phyloP scores from a whole-genome alignment of 495 filamentous ascomycete species.

The Annulohypoxylon maeteangense region DNA sequence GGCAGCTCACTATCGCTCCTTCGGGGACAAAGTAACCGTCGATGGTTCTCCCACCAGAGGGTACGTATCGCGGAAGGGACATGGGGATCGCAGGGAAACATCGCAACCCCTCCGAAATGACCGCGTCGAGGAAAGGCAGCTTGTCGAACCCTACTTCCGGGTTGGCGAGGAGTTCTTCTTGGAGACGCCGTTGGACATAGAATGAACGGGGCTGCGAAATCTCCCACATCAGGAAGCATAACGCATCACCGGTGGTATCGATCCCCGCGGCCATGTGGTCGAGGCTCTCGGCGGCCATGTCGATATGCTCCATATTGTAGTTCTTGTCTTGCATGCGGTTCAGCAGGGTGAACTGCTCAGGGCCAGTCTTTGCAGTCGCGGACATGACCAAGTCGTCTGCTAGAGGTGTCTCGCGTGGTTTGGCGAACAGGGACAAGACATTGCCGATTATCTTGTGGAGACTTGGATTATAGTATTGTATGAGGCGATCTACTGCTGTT shows the following conservation, averaged over 20 bases:
- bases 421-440: constrained; percentile 54
- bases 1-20: constrained; percentile 63
- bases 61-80: constrained; percentile 71
- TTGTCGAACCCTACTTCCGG: constrained; percentile 56
- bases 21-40: constrained; percentile 60
- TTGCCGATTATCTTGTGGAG: constrained; percentile 52
- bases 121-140: constrained; percentile 68
- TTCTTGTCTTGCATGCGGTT: constrained; percentile 54
- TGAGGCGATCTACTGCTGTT: constrained; percentile 52
- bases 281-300: constrained; percentile 60
- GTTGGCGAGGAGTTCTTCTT: constrained; percentile 58
- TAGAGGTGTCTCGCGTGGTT: constrained; percentile 58
- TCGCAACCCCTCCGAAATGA: constrained; percentile 69
- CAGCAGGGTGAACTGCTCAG: constrained; percentile 57
- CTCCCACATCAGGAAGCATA: constrained; percentile 75
- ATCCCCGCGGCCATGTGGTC: constrained; percentile 71
- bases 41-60: constrained; percentile 60
- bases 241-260: constrained; percentile 72
- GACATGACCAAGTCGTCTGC: constrained; percentile 57
- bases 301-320: constrained; percentile 48
- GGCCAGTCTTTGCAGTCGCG: constrained; percentile 47
- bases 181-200: constrained; percentile 57
- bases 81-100: constrained; percentile 73
- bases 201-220: constrained; percentile 65
- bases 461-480: constrained; percentile 53